A percentile compares a stretch with the other conserved stretches of the same genome.
Conservation (phyloP, 176 grass and related monocot genomes). For the Carex scoparia region DNA sequence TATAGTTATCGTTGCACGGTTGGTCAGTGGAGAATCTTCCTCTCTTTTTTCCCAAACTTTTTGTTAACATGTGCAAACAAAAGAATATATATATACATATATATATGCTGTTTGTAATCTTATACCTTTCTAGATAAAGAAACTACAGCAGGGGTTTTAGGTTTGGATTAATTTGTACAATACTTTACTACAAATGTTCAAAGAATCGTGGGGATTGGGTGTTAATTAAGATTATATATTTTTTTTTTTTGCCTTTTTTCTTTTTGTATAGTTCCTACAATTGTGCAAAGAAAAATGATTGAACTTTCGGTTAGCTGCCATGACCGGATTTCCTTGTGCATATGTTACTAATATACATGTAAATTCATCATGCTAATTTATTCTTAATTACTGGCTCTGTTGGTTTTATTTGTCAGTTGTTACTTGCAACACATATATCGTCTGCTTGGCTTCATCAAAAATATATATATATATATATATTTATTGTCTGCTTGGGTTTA, state of each 20-base stretch:
- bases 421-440: neutral
- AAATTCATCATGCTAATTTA: neutral
- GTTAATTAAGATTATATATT: neutral
- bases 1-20: neutral
- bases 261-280: neutral
- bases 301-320: neutral
- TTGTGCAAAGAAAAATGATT: neutral
- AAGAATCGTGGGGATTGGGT: neutral
- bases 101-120: neutral
- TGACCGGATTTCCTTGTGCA: neutral
- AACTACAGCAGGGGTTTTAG: neutral
- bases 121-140: neutral
- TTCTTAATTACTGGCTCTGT: neutral
- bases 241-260: neutral
- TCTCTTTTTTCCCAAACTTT: neutral
- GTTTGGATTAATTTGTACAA: neutral
- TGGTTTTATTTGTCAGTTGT: neutral
- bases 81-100: neutral
- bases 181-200: neutral
- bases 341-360: neutral
- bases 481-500: neutral
- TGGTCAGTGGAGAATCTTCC: neutral
- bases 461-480: neutral
- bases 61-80: constrained; percentile 7
- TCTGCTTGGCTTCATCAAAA: neutral